Conservation (phyloP, 2,329 filamentous ascomycete genomes). For the Botryotinia calthae region DNA sequence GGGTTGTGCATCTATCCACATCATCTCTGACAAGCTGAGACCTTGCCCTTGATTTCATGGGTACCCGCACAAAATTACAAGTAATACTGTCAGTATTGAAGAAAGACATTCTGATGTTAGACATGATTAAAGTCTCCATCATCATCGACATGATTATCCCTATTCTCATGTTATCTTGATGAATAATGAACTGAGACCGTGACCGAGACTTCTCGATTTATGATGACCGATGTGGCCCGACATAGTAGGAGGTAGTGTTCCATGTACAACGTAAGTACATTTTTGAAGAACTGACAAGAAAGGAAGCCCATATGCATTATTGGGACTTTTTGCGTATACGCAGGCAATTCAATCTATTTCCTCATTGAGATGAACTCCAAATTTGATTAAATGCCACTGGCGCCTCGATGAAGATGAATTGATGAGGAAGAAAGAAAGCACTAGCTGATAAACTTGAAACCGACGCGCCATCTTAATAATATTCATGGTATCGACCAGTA, state of each 20-base stretch:
- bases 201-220: constrained; percentile 14
- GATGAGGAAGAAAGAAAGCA: neutral
- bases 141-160: neutral
- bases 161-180: neutral
- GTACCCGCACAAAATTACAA: neutral
- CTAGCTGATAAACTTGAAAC: constrained; percentile 9
- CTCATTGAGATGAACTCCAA: neutral
- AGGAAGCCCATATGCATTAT: neutral
- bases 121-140: neutral
- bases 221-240: neutral
- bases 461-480: neutral
- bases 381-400: neutral
- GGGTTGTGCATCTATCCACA: neutral
- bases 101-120: constrained; percentile 1
- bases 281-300: neutral
- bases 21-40: neutral
- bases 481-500: neutral
- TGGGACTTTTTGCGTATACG: neutral
- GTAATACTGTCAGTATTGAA: constrained; percentile 2
- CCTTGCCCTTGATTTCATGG: neutral
- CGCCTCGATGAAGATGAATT: neutral
- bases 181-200: constrained; percentile 14
- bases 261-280: neutral
- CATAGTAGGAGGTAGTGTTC: neutral
- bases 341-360: neutral